Base-by-base conservation (phyloP, 306 rosid genomes). In the Comarum palustre region DNA sequence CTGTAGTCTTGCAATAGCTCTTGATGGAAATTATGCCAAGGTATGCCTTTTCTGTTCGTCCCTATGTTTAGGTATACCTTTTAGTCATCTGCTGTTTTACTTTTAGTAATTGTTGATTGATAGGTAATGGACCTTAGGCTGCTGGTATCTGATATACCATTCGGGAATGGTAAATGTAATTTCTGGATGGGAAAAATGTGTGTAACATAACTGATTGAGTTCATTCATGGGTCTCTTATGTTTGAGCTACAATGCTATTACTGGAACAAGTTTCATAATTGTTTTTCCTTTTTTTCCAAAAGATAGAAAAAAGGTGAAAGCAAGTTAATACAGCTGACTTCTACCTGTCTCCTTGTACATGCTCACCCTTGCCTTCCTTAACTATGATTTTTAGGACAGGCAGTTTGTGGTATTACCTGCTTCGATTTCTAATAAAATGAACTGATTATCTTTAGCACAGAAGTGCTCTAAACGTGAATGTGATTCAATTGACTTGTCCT, bases 1-100 rank as follows among this genome's bases (percentile, higher is more conserved):
- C 78, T 89, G 98, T 81, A 94, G 96, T 76, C 82, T 87, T 46
- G 95, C 98, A 75, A 86, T 94, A 73, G 96, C 96, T 66, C 90
- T 91, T 43, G 90, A 85, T 89, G 85, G 87, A 82, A 88, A 77
- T 75, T 94, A 94, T 73, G 84, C 81, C 5, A 94, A 94, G 97
- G 98, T 91, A 79, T 78, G 76, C 59, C 68, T n/a, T 83, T 75
- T 13, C 6, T 38, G 5, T 38, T 36, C 6, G 41, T 38, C 8
- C 8, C 5, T 38, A 6, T 1, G 2, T 38, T 38, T 5, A 38
- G 41, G 8, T 38, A 38, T 38, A 38, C 41, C 41, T 38, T 29
- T 4, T 27, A 27, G 17, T 43, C 71, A 67, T 67, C n/a, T 25
- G 8, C 39, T 12, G 29, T 47, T 8, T 47, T 17, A 34, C 55